These are phyloP conservation scores for Triticum dicoccoides DNA, from an alignment of 176 grass and related monocot genomes.

Conservation along the genomic window DNA sequence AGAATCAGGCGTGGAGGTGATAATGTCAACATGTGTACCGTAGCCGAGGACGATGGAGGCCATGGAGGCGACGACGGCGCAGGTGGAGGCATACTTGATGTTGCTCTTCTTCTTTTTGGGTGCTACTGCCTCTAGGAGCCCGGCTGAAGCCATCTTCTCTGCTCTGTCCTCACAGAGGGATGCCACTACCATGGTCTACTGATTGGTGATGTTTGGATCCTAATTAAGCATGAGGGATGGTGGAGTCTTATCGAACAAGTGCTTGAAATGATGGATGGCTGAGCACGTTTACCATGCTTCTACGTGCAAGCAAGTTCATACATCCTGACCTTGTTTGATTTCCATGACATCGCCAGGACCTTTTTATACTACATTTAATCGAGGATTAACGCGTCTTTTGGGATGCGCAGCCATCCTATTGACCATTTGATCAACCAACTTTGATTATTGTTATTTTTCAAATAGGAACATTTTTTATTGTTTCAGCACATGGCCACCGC, in stretches of 20 bases:
- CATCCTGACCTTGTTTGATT: background rate
- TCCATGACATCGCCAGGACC: background rate
- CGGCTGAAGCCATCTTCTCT: background rate
- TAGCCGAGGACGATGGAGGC: constrained; percentile 67
- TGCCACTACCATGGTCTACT: background rate
- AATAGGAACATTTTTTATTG: background rate
- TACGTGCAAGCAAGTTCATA: constrained; percentile 24
- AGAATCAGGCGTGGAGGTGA: background rate
- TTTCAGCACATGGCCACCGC: background rate
- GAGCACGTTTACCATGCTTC: background rate
- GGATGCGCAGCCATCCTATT: background rate
- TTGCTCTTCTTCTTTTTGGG: constrained; percentile 20
- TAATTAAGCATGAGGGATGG: background rate
- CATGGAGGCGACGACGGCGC: constrained; percentile 65
- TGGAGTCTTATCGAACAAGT: background rate
- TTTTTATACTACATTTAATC: background rate
- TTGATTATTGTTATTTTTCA: background rate
- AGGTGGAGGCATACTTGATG: constrained; percentile 47
- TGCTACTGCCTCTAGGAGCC: constrained; percentile 5
- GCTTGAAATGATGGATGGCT: background rate
- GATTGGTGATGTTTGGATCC: background rate
- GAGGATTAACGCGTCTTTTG: background rate
- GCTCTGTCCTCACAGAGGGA: background rate
- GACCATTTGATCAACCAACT: background rate
- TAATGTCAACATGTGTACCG: constrained; percentile 21